Base-by-base conservation (phyloP, 768 basidiomycete species). In the Mrakia gelida region DNA sequence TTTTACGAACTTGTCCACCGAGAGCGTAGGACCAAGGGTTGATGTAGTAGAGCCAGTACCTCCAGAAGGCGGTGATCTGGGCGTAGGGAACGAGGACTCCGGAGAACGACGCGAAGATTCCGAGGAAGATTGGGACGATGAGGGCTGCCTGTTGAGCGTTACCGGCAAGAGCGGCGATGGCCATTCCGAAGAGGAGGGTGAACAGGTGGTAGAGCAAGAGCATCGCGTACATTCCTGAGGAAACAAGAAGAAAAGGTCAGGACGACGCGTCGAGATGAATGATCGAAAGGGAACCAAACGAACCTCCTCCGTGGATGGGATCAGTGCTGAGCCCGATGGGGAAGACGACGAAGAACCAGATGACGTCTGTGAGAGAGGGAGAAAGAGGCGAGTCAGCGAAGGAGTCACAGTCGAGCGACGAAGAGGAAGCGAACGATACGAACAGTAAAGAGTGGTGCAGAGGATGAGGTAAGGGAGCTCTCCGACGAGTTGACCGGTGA, bases 21-120 rank as follows among this genome's bases (percentile, higher is more conserved):
- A 83, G 81, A 34, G 83, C 78, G 75, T 82, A 84, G 59, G 81
- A 82, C 81, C 83, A 83, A 3, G 83, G 83, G 78, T 84, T 78
- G 81, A 79, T 71, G 61, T 71, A 65, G 38, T 71, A 73, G 34
- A 80, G 34, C 80, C 78, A 79, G 71, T 78, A 79, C 30, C 78
- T 59, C 77, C 77, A 80, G 72, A 80, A 79, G 54, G 78, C 73
- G 38, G 70, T 76, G 56, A 80, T 79, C 61, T 73, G 73, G 3
- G 70, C 59, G 41, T 75, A 74, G 1, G 80, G 80, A 18, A 79
- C 77, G 16, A 80, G 62, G 15, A 80, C 78, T 28, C 80, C 80
- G 18, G 75, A 79, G 75, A 80, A 80, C 11, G 77, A 75, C 21
- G 80, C 75, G 38, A 81, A 73, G 74, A 80, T 74, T 38, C 71